These are phyloP conservation scores for Rehmannia glutinosa DNA, from an alignment of 257 asterid genomes.

Conservation along the genomic window DNA sequence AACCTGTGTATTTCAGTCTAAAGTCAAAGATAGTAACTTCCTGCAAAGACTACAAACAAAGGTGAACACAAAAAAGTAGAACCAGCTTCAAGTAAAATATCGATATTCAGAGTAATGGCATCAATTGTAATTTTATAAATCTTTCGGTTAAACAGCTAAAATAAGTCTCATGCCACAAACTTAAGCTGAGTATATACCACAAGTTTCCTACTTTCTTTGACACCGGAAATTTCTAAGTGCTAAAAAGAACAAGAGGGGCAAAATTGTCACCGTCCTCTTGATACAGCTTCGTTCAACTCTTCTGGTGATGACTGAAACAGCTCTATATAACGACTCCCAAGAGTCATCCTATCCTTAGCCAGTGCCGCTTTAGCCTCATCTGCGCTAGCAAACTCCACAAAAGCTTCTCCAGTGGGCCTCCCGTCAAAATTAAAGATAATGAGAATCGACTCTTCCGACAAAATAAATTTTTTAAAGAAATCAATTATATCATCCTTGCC, in stretches of 20 bases:
- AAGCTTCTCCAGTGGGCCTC: slow-evolving; percentile 88
- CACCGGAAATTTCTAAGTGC: background rate
- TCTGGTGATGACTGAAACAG: slow-evolving; percentile 63
- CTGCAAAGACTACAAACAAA: background rate
- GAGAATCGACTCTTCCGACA: slow-evolving; percentile 69
- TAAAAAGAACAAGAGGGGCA: background rate
- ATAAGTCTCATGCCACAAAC: background rate
- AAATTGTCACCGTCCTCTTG: slow-evolving; percentile 51
- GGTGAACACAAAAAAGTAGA: background rate
- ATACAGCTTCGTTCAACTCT: slow-evolving; percentile 56
- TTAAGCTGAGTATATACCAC: background rate
- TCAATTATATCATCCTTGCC: slow-evolving; percentile 82
- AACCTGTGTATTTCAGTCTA: background rate
- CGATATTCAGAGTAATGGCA: background rate
- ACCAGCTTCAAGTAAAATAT: background rate
- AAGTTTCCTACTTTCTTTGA: background rate
- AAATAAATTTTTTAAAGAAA: slow-evolving; percentile 58
- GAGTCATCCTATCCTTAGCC: slow-evolving; percentile 88
- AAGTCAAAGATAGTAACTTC: background rate
- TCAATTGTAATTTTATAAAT: background rate
- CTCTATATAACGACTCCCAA: slow-evolving; percentile 85
- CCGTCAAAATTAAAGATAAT: slow-evolving; percentile 56
- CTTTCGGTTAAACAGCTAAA: background rate
- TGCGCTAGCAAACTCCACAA: slow-evolving; percentile 65
- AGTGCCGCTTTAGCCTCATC: slow-evolving; percentile 82